Conservation (phyloP, 2,329 filamentous ascomycete species). For the Fusarium caatingaense region DNA sequence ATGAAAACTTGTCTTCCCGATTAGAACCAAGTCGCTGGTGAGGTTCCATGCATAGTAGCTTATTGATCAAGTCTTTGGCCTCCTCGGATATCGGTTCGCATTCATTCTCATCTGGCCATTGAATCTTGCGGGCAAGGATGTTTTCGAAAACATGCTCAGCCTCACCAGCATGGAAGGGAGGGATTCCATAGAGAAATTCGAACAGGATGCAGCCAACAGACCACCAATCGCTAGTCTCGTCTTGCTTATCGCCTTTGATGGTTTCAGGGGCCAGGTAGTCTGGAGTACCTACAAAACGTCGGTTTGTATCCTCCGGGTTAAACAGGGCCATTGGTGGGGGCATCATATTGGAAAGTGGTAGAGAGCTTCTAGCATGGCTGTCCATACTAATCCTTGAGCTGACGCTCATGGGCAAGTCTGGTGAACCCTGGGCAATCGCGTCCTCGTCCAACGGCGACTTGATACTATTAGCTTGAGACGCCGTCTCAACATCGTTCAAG, state of each 20-base stretch:
- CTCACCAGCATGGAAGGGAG: conserved; percentile 90
- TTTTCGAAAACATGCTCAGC: conserved; percentile 98
- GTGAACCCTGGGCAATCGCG: conserved; percentile 77
- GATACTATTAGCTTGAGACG: conserved; percentile 58
- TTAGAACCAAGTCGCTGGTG: conserved; percentile 87
- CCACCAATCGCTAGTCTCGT: conserved; percentile 99
- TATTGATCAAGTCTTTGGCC: conserved; percentile 94
- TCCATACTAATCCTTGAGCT: conserved; percentile 50
- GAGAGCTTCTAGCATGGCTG: conserved; percentile 49
- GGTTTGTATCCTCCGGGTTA: conserved; percentile 91
- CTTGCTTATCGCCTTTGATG: conserved; percentile 92
- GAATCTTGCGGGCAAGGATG: conserved; percentile 87
- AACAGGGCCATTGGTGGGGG: conserved; percentile 94
- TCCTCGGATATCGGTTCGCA: conserved; percentile 80
- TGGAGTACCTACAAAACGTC: conserved; percentile 94
- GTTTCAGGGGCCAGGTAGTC: conserved; percentile 98
- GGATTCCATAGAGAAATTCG: conserved; percentile 92
- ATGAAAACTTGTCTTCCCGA: conserved; percentile 81
- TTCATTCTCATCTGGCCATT: conserved; percentile 89
- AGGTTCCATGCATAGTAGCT: conserved; percentile 86
- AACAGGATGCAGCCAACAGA: conserved; percentile 98
- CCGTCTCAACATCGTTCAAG: conserved; percentile 69
- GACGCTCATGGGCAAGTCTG: conserved; percentile 71
- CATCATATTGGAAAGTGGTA: conserved; percentile 75
- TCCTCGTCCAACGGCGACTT: conserved; percentile 80